Percentiles rank a stretch among this genome's conserved stretches.
Conservation (phyloP, 257 asterid genomes). For the Fraxinus pennsylvanica region DNA sequence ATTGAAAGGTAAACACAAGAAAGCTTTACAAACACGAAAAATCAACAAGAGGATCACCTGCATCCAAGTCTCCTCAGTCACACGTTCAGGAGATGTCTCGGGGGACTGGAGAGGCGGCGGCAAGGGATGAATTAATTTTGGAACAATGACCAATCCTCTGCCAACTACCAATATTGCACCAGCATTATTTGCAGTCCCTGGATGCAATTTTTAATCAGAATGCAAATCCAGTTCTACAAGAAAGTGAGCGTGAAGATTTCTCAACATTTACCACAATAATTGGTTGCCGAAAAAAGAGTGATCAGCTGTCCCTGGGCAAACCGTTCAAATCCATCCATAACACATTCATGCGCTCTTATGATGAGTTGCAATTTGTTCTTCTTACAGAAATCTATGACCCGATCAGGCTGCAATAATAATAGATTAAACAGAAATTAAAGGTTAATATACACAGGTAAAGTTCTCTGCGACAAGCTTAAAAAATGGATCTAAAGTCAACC, state of each 20-base stretch:
- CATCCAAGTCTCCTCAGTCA: constrained; percentile 88
- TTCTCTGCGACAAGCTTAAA: not conserved
- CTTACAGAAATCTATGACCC: constrained; percentile 95
- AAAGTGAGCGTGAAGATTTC: constrained; percentile 14
- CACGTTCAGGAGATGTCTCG: constrained; percentile 92
- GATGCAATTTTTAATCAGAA: constrained; percentile 27
- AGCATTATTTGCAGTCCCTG: constrained; percentile 98
- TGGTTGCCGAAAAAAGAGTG: constrained; percentile 97
- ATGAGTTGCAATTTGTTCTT: constrained; percentile 85
- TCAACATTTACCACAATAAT: constrained; percentile 83
- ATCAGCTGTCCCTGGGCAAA: constrained; percentile 98
- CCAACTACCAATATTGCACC: constrained; percentile 98
- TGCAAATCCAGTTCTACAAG: constrained; percentile 1
- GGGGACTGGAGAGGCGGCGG: constrained; percentile 98
- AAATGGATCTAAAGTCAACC: not conserved
- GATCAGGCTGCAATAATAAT: constrained; percentile 77
- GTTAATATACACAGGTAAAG: not conserved
- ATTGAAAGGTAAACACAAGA: not conserved
- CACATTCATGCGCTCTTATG: constrained; percentile 98
- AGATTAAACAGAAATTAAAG: not conserved
- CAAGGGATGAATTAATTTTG: constrained; percentile 92
- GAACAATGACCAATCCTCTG: constrained; percentile 87
- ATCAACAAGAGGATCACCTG: constrained; percentile 55
- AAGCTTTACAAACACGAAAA: not conserved
- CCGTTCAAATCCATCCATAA: constrained; percentile 98